Evolutionary conservation across 441 rosid species (phyloP), one percentile per base, ranked within the genome.

Genomic region (Erodium chrysanthum): DNA sequence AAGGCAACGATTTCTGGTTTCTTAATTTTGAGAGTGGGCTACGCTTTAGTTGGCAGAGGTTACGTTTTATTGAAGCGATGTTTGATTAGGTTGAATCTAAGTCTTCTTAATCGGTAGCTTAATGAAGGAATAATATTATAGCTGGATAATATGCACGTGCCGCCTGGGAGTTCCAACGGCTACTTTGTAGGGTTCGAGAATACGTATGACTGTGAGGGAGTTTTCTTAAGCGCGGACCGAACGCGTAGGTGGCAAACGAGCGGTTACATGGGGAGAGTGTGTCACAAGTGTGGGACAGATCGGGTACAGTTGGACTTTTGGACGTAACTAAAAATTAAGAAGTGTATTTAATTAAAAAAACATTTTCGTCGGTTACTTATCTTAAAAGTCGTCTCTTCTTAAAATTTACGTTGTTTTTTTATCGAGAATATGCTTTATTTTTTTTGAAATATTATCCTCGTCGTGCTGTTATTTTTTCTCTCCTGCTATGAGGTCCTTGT

Each of bases 11-110:
- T 56, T 56, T 56, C 61, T 21, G 61, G 2, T 56, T 56, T 22
- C 25, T 2, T 7, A 21, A 20, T 21, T 56, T 56, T 22, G 5
- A 2, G 27, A 10, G 23, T 33, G 40, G 40, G 29, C 3, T 5
- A 0, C 8, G 40, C 40, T 33, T 33, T 33, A 22, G 61, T 56
- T 7, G 61, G 3, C 60, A 52, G 60, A 52, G 11, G 23, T 52
- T 52, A 56, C 61, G 61, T 22, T 58, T 20, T 58, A 58, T 58
- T 20, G 11, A 21, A 58, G 62, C 27, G 29, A 58, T 58, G 62
- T 22, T 58, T 58, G 29, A 58, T 58, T 21, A 12, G 9, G n/a
- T 58, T 4, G n/a, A 12, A 22, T 22, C 20, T 56, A 56, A 20
- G 61, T 20, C 61, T 56, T 20, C 25, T 54, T 54, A 18, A 11